Percentiles rank a stretch among this genome's conserved stretches.
These are phyloP conservation scores for Phoma herbarum DNA, from an alignment of 2,329 filamentous ascomycete species.

Conservation along the genomic window DNA sequence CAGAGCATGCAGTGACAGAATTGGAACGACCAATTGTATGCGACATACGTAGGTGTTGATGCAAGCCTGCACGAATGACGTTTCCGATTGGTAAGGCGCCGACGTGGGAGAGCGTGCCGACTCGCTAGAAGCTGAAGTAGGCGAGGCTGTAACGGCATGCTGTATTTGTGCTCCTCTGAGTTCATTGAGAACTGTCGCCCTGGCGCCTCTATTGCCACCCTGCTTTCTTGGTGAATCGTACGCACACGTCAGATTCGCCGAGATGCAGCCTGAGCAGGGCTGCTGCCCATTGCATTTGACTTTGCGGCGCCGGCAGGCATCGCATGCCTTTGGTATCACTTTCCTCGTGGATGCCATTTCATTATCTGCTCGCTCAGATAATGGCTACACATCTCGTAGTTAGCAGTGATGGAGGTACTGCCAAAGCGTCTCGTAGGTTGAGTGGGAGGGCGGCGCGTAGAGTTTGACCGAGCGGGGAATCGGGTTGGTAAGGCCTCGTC, in stretches of 20 bases:
- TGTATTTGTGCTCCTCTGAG: slow-evolving; percentile 68
- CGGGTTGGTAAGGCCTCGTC: neutral
- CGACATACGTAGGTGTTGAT: slow-evolving; percentile 74
- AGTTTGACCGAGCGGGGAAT: slow-evolving; percentile 6
- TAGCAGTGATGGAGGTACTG: neutral
- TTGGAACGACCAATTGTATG: slow-evolving; percentile 65
- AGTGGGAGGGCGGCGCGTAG: slow-evolving; percentile 2
- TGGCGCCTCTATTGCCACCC: slow-evolving; percentile 77
- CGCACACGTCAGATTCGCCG: slow-evolving; percentile 68
- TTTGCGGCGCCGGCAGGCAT: slow-evolving; percentile 77
- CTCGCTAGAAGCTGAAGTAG: neutral
- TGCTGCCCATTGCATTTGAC: slow-evolving; percentile 77
- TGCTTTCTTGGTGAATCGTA: slow-evolving; percentile 80
- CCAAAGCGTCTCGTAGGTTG: neutral
- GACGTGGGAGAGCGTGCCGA: slow-evolving; percentile 2
- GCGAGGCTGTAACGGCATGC: neutral
- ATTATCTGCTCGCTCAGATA: neutral
- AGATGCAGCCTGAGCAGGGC: slow-evolving; percentile 75
- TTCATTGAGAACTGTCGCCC: slow-evolving; percentile 79
- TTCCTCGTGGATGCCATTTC: slow-evolving; percentile 14
- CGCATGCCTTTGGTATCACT: slow-evolving; percentile 65
- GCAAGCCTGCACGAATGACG: slow-evolving; percentile 71
- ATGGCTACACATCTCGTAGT: slow-evolving; percentile 3
- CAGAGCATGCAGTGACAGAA: slow-evolving; percentile 36
- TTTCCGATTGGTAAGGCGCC: slow-evolving; percentile 5